Percentiles rank a stretch among this genome's conserved stretches.
Conservation (phyloP, 2,329 filamentous ascomycete species). For the Stachybotrys chlorohalonatus region DNA sequence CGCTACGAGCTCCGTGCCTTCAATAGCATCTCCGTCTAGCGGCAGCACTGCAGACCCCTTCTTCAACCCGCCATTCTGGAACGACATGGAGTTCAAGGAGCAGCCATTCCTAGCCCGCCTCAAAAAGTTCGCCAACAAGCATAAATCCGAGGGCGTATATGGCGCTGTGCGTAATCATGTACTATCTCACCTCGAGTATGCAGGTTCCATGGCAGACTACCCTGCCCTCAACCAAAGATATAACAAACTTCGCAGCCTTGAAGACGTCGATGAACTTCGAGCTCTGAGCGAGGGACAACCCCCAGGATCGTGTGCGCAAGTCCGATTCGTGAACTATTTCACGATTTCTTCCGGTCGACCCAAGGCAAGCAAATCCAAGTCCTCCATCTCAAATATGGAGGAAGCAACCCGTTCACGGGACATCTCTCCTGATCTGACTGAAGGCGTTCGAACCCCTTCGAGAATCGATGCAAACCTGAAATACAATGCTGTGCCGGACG, state of each 20-base stretch:
- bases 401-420: slow-evolving; percentile 3
- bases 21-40: slow-evolving; percentile 3
- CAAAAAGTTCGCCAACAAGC: slow-evolving; percentile 73
- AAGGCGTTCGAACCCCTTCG: not conserved
- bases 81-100: slow-evolving; percentile 62
- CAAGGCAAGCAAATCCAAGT: slow-evolving; percentile 29
- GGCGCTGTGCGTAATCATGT: slow-evolving; percentile 65
- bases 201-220: slow-evolving; percentile 71
- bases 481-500: not conserved
- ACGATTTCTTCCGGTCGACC: slow-evolving; percentile 70
- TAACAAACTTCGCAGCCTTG: slow-evolving; percentile 57
- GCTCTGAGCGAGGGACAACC: slow-evolving; percentile 9
- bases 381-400: slow-evolving; percentile 1
- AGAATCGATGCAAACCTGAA: not conserved
- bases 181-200: slow-evolving; percentile 75
- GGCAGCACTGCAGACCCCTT: slow-evolving; percentile 41
- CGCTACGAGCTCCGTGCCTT: slow-evolving; percentile 6
- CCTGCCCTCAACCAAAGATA: slow-evolving; percentile 62
- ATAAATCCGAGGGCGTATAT: slow-evolving; percentile 59
- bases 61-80: slow-evolving; percentile 67
- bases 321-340: slow-evolving; percentile 85
- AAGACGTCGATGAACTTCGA: slow-evolving; percentile 55
- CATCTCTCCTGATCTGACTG: not conserved
- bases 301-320: slow-evolving; percentile 31
- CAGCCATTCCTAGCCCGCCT: slow-evolving; percentile 60